phyloP scores from a whole-genome alignment of 345 rosid species.

The Salix brachista region DNA sequence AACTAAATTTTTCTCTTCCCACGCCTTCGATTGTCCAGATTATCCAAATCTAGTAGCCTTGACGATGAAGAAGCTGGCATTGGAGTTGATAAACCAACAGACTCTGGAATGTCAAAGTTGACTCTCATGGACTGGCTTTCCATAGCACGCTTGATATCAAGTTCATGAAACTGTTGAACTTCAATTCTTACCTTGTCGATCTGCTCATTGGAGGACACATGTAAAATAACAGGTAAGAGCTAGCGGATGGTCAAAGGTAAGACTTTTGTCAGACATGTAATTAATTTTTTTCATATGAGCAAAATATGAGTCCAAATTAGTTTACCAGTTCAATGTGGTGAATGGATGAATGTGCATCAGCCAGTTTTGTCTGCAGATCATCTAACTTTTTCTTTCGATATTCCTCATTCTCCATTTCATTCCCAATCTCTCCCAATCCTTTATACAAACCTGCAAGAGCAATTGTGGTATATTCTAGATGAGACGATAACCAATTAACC shows the following conservation, averaged over 20 bases:
- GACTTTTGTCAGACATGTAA: not conserved
- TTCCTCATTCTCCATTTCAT: slow-evolving; percentile 90
- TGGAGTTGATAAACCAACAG: slow-evolving; percentile 64
- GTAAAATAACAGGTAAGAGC: slow-evolving; percentile 3
- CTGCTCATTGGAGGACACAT: slow-evolving; percentile 36
- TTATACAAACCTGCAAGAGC: slow-evolving; percentile 52
- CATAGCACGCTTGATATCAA: slow-evolving; percentile 36
- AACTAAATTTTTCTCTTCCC: slow-evolving; percentile 23
- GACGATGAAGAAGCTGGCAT: slow-evolving; percentile 47
- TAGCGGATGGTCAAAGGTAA: not conserved
- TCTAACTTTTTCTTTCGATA: slow-evolving; percentile 59
- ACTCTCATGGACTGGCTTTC: slow-evolving; percentile 43
- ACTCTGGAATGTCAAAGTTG: slow-evolving; percentile 83
- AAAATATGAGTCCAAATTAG: not conserved
- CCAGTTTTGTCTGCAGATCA: slow-evolving; percentile 77
- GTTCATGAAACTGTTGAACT: slow-evolving; percentile 39
- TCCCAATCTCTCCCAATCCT: slow-evolving; percentile 76
- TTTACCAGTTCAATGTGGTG: slow-evolving; percentile 78
- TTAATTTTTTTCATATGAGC: not conserved
- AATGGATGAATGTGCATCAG: slow-evolving; percentile 84
- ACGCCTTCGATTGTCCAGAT: slow-evolving; percentile 21
- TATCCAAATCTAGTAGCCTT: slow-evolving; percentile 40
- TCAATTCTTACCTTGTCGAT: slow-evolving; percentile 61
- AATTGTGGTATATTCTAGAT: not conserved
- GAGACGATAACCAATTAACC: not conserved